Conservation (phyloP, 495 filamentous ascomycete genomes). For the Jackrogersella minutella region DNA sequence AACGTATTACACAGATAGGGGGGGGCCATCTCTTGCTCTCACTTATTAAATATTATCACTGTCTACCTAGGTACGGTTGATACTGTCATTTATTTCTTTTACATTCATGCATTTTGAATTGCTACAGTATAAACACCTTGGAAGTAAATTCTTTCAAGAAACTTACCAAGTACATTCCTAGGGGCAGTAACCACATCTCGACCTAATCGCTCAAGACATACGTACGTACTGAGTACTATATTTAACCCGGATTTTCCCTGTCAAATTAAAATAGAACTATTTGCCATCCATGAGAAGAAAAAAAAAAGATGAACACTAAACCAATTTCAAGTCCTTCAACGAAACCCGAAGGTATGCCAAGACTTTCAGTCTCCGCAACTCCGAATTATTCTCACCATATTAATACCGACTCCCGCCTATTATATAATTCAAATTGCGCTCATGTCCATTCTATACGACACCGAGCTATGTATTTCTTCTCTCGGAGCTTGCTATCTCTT, state of each 20-base stretch:
- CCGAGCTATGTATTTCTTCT: background rate
- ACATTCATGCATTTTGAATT: too few species aligned
- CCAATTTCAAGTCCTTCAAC: conserved; percentile 21
- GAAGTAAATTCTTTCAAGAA: too few species aligned
- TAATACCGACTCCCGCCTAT: conserved; percentile 19
- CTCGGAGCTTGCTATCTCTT: background rate
- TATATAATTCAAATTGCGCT: conserved; percentile 15
- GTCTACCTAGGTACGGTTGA: background rate
- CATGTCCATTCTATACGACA: background rate
- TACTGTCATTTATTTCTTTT: too few species aligned
- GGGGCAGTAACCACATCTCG: background rate
- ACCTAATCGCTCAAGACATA: background rate
- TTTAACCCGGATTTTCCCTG: conserved; percentile 15
- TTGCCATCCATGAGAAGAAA: conserved; percentile 3
- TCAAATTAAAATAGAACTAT: background rate
- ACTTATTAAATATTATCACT: too few species aligned
- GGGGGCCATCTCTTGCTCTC: too few species aligned
- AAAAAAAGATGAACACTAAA: too few species aligned
- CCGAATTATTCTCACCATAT: conserved; percentile 24
- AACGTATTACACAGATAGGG: too few species aligned
- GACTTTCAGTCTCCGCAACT: conserved; percentile 32
- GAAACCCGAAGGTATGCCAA: conserved; percentile 24
- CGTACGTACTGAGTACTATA: conserved; percentile 1
- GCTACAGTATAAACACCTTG: too few species aligned
- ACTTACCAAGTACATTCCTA: too few species aligned